Conservation (phyloP, 2,329 filamentous ascomycete genomes). For the Colletotrichum filicis region DNA sequence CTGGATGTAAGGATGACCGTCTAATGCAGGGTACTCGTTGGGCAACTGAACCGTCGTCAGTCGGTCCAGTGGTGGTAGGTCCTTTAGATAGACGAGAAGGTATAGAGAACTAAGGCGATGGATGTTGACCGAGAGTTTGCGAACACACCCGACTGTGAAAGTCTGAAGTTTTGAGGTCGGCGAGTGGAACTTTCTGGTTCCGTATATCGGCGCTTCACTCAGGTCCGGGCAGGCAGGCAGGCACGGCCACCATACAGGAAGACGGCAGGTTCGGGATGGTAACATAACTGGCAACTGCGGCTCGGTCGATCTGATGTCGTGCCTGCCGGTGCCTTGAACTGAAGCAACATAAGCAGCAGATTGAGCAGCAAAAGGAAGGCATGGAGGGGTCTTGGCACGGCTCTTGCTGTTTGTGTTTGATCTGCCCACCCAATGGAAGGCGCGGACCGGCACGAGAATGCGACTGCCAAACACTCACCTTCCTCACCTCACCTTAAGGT, state of each 20-base stretch:
- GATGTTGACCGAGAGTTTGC: not conserved
- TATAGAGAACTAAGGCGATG: not conserved
- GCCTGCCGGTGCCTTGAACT: not conserved
- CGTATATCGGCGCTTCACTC: not conserved
- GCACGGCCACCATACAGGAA: not conserved
- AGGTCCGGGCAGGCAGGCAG: too few species aligned
- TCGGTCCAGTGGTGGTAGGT: not conserved
- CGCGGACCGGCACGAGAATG: not conserved
- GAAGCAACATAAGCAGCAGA: not conserved
- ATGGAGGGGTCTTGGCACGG: not conserved
- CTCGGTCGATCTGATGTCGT: not conserved
- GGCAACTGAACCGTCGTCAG: not conserved
- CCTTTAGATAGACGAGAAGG: not conserved
- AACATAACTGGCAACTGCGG: not conserved
- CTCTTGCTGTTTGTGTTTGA: conserved; percentile 1
- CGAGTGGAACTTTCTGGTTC: not conserved
- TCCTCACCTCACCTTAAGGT: not conserved
- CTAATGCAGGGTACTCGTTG: too few species aligned
- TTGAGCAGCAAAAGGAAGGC: not conserved
- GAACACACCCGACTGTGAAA: not conserved
- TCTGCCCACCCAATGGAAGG: conserved; percentile 2
- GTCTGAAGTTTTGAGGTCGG: not conserved
- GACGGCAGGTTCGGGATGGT: not conserved
- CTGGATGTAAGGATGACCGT: not conserved
- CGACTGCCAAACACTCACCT: not conserved